These are phyloP conservation scores for Phyllostachys edulis DNA, from an alignment of 176 grass and related monocot species.

Conservation along the genomic window DNA sequence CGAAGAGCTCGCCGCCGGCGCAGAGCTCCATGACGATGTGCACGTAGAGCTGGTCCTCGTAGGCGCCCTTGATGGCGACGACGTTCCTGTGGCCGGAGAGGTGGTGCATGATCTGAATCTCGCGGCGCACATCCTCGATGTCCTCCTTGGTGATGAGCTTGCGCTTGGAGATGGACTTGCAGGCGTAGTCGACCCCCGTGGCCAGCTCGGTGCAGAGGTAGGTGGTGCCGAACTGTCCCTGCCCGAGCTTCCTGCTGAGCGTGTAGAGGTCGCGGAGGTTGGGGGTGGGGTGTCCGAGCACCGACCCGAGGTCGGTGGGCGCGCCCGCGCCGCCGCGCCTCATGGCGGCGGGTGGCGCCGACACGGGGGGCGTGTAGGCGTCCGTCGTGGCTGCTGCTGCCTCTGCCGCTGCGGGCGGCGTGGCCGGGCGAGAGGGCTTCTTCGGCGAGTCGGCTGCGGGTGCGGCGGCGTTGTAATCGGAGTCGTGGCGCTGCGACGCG, in stretches of 20 bases:
- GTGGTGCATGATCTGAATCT: slow-evolving; percentile 99
- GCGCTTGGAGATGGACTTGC: slow-evolving; percentile 95
- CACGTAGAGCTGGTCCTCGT: slow-evolving; percentile 83
- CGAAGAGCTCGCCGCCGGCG: slow-evolving; percentile 90
- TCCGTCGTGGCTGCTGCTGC: slow-evolving; percentile 28
- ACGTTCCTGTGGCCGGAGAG: slow-evolving; percentile 82
- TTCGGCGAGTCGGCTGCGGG: slow-evolving; percentile 39
- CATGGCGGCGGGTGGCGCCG: slow-evolving; percentile 37
- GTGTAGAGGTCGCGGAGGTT: slow-evolving; percentile 76
- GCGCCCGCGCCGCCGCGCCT: slow-evolving; percentile 46
- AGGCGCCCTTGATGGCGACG: slow-evolving; percentile 93
- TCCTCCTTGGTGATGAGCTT: slow-evolving; percentile 96
- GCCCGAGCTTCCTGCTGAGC: slow-evolving; percentile 74
- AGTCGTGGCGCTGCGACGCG: slow-evolving; percentile 42
- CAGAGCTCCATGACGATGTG: slow-evolving; percentile 99
- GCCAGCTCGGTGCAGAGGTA: slow-evolving; percentile 82
- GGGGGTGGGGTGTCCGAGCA: slow-evolving; percentile 73
- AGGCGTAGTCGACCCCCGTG: slow-evolving; percentile 73
- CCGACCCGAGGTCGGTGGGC: slow-evolving; percentile 45
- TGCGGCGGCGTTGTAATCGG: slow-evolving; percentile 32
- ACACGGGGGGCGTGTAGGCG: slow-evolving; percentile 25
- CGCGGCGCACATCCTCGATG: slow-evolving; percentile 91
- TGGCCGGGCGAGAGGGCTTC: slow-evolving; percentile 37
- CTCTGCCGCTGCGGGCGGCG: slow-evolving; percentile 1
- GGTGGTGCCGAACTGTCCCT: slow-evolving; percentile 95